Evolutionary conservation across 164 flowering plant species (phyloP).

Genomic region (Magnolia kwangsiensis): DNA sequence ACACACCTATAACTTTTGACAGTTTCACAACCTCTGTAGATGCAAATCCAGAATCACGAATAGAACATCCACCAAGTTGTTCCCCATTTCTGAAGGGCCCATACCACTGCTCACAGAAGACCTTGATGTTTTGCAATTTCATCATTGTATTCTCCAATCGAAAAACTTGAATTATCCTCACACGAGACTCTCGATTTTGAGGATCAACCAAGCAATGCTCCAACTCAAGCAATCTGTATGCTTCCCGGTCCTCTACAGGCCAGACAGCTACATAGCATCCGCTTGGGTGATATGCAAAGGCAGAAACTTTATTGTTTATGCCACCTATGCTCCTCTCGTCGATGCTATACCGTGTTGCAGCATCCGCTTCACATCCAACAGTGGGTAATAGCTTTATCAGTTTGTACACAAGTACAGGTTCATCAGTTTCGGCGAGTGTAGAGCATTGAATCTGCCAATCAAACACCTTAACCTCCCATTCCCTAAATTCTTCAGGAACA

Average conservation of each 20-base stretch:
- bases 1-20: slow-evolving; percentile 56
- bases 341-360: slow-evolving; percentile 63
- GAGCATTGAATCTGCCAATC: slow-evolving; percentile 99
- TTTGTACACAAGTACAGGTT: slow-evolving; percentile 47
- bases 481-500: slow-evolving; percentile 86
- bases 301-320: slow-evolving; percentile 28
- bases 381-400: slow-evolving; percentile 79
- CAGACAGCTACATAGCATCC: slow-evolving; percentile 81
- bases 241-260: slow-evolving; percentile 32
- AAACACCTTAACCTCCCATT: slow-evolving; percentile 92
- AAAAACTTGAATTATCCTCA: slow-evolving; percentile 65
- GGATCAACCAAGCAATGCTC: slow-evolving; percentile 91
- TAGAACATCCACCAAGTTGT: slow-evolving; percentile 87
- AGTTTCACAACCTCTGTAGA: slow-evolving; percentile 48
- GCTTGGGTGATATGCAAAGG: slow-evolving; percentile 61
- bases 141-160: slow-evolving; percentile 28
- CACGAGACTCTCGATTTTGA: slow-evolving; percentile 61
- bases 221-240: slow-evolving; percentile 43
- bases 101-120: slow-evolving; percentile 90
- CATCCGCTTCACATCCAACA: slow-evolving; percentile 99
- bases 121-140: slow-evolving; percentile 38
- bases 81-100: slow-evolving; percentile 96
- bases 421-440: slow-evolving; percentile 56
- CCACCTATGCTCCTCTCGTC: slow-evolving; percentile 61
- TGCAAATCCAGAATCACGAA: slow-evolving; percentile 85